phyloP scores from a whole-genome alignment of 1,139 yeast genomes.

The Yamadazyma songkhlaensis region DNA sequence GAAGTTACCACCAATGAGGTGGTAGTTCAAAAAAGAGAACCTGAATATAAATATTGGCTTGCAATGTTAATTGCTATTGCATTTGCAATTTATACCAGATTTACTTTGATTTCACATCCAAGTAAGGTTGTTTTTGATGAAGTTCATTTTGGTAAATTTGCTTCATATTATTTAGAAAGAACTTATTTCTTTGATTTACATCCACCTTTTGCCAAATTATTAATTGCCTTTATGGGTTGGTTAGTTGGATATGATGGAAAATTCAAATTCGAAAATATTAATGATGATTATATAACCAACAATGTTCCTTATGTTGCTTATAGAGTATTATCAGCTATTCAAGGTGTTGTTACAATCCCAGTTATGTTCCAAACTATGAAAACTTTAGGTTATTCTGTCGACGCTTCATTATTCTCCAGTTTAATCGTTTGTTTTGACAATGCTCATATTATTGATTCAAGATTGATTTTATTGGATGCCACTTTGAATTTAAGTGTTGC shows the following conservation, averaged over 20 bases:
- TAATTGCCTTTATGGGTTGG: conserved; percentile 90
- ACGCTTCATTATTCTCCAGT: conserved; percentile 81
- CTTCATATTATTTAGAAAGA: conserved; percentile 79
- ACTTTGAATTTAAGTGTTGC: conserved; percentile 83
- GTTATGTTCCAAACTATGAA: conserved; percentile 78
- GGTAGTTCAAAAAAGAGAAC: conserved; percentile 17
- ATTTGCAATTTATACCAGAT: conserved; percentile 69
- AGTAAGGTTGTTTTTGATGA: conserved; percentile 94
- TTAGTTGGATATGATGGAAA: conserved; percentile 84
- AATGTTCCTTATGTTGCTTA: conserved; percentile 89
- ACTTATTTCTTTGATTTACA: conserved; percentile 93
- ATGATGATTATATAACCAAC: conserved; percentile 71
- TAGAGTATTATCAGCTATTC: conserved; percentile 75
- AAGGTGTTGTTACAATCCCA: conserved; percentile 84
- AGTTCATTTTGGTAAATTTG: conserved; percentile 96
- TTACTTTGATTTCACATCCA: conserved; percentile 69
- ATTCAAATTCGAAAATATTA: conserved; percentile 89
- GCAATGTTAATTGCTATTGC: conserved; percentile 53
- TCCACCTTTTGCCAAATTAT: conserved; percentile 95
- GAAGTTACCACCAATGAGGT: conserved; percentile 3
- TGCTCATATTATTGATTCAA: conserved; percentile 89
- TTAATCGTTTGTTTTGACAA: conserved; percentile 78
- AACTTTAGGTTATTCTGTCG: conserved; percentile 74
- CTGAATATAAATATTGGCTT: conserved; percentile 35
- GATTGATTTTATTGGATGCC: conserved; percentile 88